phyloP scores from a whole-genome alignment of 106 monocot species.

The Dactylorhiza incarnata region DNA sequence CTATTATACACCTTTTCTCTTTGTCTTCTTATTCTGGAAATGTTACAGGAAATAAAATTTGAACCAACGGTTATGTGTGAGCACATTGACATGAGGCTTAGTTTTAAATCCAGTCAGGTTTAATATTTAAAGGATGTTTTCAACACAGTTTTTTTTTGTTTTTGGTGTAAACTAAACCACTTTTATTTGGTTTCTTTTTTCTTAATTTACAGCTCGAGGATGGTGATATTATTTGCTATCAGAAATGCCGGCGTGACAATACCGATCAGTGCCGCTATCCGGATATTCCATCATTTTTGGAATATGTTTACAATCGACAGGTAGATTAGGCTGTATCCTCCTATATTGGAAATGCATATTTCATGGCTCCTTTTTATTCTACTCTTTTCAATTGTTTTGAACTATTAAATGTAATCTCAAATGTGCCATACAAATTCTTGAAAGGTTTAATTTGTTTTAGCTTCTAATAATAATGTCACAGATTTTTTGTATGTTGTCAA shows the following conservation, averaged over 20 bases:
- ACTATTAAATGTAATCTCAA: background rate
- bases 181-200: background rate
- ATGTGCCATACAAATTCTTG: background rate
- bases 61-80: slow-evolving; percentile 98
- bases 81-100: slow-evolving; percentile 68
- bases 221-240: slow-evolving; percentile 94
- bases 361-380: background rate
- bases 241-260: slow-evolving; percentile 49
- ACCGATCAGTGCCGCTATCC: slow-evolving; percentile 48
- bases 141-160: slow-evolving; percentile 1
- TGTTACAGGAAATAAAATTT: slow-evolving; percentile 90
- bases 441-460: background rate
- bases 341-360: background rate
- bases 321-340: slow-evolving; percentile 18
- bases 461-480: background rate
- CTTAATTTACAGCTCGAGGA: slow-evolving; percentile 73
- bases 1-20: background rate
- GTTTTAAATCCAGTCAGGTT: slow-evolving; percentile 86
- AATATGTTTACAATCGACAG: slow-evolving; percentile 97
- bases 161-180: background rate
- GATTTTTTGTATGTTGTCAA: too few species aligned
- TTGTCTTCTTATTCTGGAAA: background rate
- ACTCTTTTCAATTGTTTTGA: background rate
- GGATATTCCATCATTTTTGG: slow-evolving; percentile 86
- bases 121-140: background rate